Evolutionary conservation across 2,329 filamentous ascomycete genomes (phyloP).

Genomic region (Pleoardoris graminearum): DNA sequence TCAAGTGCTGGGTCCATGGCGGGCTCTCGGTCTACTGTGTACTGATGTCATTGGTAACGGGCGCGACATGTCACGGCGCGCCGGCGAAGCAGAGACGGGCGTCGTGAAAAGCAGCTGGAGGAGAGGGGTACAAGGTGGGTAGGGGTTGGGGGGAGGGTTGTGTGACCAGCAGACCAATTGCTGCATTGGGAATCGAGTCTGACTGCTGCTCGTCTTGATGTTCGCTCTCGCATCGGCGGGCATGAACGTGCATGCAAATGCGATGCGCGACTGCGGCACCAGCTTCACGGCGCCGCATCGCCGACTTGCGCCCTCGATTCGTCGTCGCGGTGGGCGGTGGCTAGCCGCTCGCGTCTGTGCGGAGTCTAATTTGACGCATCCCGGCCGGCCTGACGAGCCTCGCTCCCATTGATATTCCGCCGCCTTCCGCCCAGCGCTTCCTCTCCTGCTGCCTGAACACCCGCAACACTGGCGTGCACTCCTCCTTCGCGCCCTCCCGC

Average conservation of each 20-base stretch:
- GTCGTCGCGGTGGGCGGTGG: neutral
- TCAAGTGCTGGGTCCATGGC: neutral
- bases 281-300: neutral
- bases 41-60: constrained; percentile 6
- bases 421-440: constrained; percentile 14
- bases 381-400: constrained; percentile 28
- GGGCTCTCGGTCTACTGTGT: neutral
- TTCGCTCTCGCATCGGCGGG: neutral
- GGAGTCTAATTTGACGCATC: constrained; percentile 25
- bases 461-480: constrained; percentile 8
- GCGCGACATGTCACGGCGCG: neutral
- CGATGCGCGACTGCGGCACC: too few species aligned
- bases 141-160: neutral
- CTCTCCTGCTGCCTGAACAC: constrained; percentile 3
- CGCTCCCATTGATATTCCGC: constrained; percentile 42
- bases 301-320: neutral
- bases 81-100: too few species aligned
- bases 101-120: neutral
- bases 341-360: constrained; percentile 10
- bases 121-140: neutral
- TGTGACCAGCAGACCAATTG: neutral
- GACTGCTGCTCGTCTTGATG: neutral
- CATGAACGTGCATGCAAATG: neutral
- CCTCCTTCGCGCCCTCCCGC: constrained; percentile 15
- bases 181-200: neutral